phyloP scores from a whole-genome alignment of 176 grass and related monocot species.

The Triticum urartu region DNA sequence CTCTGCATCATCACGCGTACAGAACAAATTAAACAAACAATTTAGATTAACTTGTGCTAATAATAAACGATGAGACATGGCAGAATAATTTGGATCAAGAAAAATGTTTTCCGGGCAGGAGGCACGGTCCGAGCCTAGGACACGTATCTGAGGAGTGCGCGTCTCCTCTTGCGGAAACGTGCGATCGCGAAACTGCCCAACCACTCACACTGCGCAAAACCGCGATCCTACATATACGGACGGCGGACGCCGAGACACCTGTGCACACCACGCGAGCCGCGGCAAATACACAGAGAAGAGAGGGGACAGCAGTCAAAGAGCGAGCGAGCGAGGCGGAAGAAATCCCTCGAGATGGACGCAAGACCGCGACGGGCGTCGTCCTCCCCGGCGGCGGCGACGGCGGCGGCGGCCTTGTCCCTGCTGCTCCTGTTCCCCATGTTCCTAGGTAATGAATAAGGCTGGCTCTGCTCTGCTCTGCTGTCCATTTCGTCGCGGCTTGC shows the following conservation, averaged over 20 bases:
- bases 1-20: too few relatives aligned
- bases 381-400: background rate
- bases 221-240: background rate
- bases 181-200: background rate
- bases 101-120: background rate
- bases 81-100: background rate
- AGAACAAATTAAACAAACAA: too few relatives aligned
- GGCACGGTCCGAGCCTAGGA: background rate
- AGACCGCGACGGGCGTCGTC: background rate
- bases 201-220: background rate
- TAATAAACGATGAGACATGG: too few relatives aligned
- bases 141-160: slow-evolving; percentile 15
- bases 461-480: background rate
- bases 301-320: background rate
- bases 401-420: background rate
- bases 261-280: background rate
- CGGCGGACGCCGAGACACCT: background rate
- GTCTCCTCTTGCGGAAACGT: background rate
- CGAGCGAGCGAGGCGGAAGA: background rate
- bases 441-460: background rate
- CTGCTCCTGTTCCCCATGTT: slow-evolving; percentile 19
- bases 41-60: too few relatives aligned
- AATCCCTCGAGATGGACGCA: slow-evolving; percentile 14
- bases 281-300: background rate
- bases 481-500: background rate